A percentile compares a stretch with the other conserved stretches of the same genome.
These are phyloP conservation scores for Xenoacremonium recifei DNA, from an alignment of 2,329 filamentous ascomycete genomes.

Conservation along the genomic window DNA sequence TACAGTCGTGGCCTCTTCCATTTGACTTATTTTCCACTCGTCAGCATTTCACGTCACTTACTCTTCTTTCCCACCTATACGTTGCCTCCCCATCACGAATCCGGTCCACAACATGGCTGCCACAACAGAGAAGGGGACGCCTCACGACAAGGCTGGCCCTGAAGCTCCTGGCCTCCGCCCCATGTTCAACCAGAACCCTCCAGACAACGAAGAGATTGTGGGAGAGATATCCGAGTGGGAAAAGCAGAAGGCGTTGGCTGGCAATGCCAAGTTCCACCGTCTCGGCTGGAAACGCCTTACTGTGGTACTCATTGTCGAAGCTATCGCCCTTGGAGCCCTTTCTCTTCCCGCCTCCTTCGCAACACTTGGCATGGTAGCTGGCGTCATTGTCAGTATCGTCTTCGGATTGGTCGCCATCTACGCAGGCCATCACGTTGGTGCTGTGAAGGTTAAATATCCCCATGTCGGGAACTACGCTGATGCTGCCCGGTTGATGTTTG, in stretches of 20 bases:
- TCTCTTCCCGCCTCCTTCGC: slow-evolving; percentile 8
- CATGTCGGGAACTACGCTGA: slow-evolving; percentile 63
- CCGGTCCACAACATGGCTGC: too few relatives aligned
- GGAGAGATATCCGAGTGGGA: slow-evolving; percentile 35
- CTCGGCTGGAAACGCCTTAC: slow-evolving; percentile 12
- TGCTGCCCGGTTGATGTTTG: slow-evolving; percentile 57
- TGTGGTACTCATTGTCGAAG: slow-evolving; percentile 12
- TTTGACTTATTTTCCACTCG: too few relatives aligned
- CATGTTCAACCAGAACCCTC: too few relatives aligned
- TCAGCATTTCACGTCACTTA: too few relatives aligned
- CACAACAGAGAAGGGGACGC: too few relatives aligned
- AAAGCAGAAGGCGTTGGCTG: slow-evolving; percentile 9
- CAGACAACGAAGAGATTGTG: too few relatives aligned
- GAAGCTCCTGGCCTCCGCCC: too few relatives aligned
- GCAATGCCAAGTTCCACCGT: slow-evolving; percentile 10
- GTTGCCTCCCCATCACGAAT: too few relatives aligned
- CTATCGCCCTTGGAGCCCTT: slow-evolving; percentile 9
- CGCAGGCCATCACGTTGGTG: slow-evolving; percentile 11
- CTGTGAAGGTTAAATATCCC: slow-evolving; percentile 42
- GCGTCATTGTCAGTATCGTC: slow-evolving; percentile 12
- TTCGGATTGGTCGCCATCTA: slow-evolving; percentile 17
- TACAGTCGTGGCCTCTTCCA: too few relatives aligned
- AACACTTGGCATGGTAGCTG: slow-evolving; percentile 8
- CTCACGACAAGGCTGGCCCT: too few relatives aligned
- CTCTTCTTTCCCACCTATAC: too few relatives aligned